Base-by-base conservation (phyloP, 2,329 filamentous ascomycete genomes). In the Septoria petroselini region DNA sequence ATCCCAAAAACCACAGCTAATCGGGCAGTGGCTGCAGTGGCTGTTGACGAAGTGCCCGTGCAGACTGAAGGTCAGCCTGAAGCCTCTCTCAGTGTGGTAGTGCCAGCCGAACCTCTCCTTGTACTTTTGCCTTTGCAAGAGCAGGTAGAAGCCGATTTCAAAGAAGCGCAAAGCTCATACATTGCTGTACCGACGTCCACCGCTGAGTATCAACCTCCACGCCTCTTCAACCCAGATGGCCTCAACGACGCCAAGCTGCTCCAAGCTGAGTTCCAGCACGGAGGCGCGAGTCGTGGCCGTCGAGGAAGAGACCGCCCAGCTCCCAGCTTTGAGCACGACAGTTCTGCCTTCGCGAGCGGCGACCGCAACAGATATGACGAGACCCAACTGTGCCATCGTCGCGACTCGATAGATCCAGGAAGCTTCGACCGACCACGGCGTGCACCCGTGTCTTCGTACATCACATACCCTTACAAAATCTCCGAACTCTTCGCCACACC, bases 401-500 rank as follows among this genome's bases (percentile, higher is more conserved):
- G 30, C 40, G 40, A 42, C 25, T 42, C 25, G 23, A 42, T 30
- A 42, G 40, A 3, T 41, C 9, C 39, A 12, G 3, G 3, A 27
- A 9, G 23, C 9, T 9, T 9, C 23, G 23, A 27, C 23, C 23
- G 23, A 27, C 5, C 23, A 27, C 18, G 17, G 38, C 30, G 30
- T 29, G n/a, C 5, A 7, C 11, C 35, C 15, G 23, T 5, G 4
- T 5, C 30, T 3, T 2, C 19, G 11, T 45, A 30, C 42, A 37
- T 6, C 31, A 25, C 23, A n/a, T 43, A 30, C 12, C 52, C 55
- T 7, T n/a, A 35, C 1, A 21, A 40, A 12, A 8, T 41, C 17
- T 3, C 30, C 17, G 46, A 55, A 2, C 49, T 57, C 21, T 57
- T 53, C 44, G 38, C 48, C 27, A 33, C 15, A 1, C 14, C 30